phyloP scores from a whole-genome alignment of 257 asterid species.

The Ocimum tenuiflorum region DNA sequence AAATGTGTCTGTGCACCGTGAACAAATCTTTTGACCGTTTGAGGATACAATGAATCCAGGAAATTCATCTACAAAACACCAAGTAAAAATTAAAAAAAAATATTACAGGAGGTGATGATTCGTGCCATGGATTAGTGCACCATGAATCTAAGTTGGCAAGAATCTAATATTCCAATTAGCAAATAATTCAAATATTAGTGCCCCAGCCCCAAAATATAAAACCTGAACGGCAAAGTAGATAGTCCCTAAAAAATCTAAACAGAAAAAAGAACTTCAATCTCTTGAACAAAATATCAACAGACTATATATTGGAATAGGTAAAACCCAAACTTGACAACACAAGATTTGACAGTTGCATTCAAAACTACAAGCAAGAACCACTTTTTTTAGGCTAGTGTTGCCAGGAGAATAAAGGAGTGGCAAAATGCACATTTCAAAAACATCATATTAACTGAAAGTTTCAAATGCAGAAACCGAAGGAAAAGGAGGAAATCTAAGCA shows the following conservation, averaged over 20 bases:
- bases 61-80: too few relatives aligned
- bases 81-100: too few relatives aligned
- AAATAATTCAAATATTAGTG: neutral
- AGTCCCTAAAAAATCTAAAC: neutral
- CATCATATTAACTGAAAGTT: constrained; percentile 10
- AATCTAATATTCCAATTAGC: neutral
- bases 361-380: neutral
- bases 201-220: neutral
- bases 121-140: too few relatives aligned
- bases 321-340: neutral
- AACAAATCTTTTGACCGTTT: neutral
- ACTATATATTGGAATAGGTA: neutral
- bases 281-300: neutral
- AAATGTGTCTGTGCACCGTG: neutral
- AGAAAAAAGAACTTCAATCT: neutral
- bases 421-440: too few relatives aligned
- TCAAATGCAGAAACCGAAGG: neutral
- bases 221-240: neutral
- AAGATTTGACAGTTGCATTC: neutral
- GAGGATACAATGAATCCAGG: neutral
- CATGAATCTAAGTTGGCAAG: neutral
- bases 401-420: too few relatives aligned
- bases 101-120: too few relatives aligned
- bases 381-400: neutral
- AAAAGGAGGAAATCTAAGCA: neutral